Evolutionary conservation across 345 rosid species (phyloP).

Genomic region (Hypericum perforatum): DNA sequence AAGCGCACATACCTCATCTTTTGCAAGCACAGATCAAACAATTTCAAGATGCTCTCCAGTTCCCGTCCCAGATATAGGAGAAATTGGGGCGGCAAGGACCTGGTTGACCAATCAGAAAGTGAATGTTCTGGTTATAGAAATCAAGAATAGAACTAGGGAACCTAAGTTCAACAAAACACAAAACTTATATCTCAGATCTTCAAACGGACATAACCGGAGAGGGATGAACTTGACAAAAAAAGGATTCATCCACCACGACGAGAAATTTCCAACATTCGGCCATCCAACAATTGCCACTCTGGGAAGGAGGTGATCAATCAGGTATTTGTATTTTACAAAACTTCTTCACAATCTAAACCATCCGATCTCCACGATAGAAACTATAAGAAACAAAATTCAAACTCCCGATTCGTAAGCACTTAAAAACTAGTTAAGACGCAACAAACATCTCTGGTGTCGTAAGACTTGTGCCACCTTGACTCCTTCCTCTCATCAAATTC

Average conservation of each 20-base stretch:
- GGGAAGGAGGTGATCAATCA: slow-evolving; percentile 74
- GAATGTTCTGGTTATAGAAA: slow-evolving; percentile 10
- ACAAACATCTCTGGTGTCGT: slow-evolving; percentile 32
- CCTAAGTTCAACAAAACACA: not conserved
- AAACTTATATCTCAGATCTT: not conserved
- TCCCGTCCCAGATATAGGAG: slow-evolving; percentile 91
- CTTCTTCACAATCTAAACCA: too few species aligned
- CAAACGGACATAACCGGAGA: not conserved
- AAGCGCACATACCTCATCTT: slow-evolving; percentile 54
- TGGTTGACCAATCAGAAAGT: slow-evolving; percentile 25
- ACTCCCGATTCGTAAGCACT: slow-evolving; percentile 55
- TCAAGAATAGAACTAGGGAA: slow-evolving; percentile 5
- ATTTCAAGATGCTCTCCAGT: slow-evolving; percentile 92
- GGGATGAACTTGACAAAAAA: too few species aligned
- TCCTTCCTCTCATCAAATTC: slow-evolving; percentile 34
- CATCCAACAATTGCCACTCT: slow-evolving; percentile 86
- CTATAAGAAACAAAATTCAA: slow-evolving; percentile 79
- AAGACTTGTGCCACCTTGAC: slow-evolving; percentile 43
- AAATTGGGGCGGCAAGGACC: slow-evolving; percentile 75
- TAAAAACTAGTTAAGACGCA: not conserved
- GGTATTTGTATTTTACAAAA: slow-evolving; percentile 62
- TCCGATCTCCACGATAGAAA: too few species aligned
- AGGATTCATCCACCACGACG: too few species aligned
- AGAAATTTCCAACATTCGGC: slow-evolving; percentile 98
- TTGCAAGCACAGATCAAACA: slow-evolving; percentile 61